Evolutionary conservation across 1,284 basidiomycete species (phyloP).

Genomic region (Ganoderma lingzhi): DNA sequence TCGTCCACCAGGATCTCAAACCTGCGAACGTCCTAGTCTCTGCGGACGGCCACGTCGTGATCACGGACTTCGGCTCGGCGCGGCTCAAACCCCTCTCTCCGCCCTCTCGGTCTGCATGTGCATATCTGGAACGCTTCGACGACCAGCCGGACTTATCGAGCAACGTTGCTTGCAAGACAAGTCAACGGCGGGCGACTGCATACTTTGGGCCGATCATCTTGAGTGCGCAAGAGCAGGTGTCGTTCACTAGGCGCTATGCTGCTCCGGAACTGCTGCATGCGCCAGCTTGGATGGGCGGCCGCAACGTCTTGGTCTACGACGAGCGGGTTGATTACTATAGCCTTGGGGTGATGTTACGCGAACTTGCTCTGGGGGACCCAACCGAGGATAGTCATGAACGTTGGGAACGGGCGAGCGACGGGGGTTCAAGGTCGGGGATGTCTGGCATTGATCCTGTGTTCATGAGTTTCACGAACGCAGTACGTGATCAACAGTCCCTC

Average conservation of each 20-base stretch:
- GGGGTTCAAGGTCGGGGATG: not conserved
- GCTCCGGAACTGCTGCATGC: conserved; percentile 33
- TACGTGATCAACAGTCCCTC: conserved; percentile 8
- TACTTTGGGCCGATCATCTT: conserved; percentile 28
- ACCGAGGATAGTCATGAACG: conserved; percentile 12
- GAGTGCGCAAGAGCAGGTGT: conserved; percentile 29
- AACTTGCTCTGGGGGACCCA: conserved; percentile 26
- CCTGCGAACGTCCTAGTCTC: conserved; percentile 71
- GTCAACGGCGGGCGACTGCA: not conserved
- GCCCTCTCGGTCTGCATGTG: not conserved
- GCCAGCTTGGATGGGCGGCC: conserved; percentile 17
- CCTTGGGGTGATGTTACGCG: conserved; percentile 30
- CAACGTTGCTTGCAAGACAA: conserved; percentile 13
- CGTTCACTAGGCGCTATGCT: conserved; percentile 33
- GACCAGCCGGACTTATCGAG: conserved; percentile 11
- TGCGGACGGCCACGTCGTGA: conserved; percentile 55
- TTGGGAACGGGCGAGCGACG: conserved; percentile 28
- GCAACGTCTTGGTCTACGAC: conserved; percentile 30
- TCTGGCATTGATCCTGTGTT: conserved; percentile 30
- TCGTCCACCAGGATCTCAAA: conserved; percentile 75
- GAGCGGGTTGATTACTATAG: conserved; percentile 35
- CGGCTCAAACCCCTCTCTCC: conserved; percentile 36
- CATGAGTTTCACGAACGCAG: conserved; percentile 20
- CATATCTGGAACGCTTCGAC: not conserved
- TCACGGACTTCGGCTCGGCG: conserved; percentile 67